A percentile compares a stretch with the other conserved stretches of the same genome.
These are phyloP conservation scores for Malus hybrid DNA, from an alignment of 331 rosid genomes.

Conservation along the genomic window DNA sequence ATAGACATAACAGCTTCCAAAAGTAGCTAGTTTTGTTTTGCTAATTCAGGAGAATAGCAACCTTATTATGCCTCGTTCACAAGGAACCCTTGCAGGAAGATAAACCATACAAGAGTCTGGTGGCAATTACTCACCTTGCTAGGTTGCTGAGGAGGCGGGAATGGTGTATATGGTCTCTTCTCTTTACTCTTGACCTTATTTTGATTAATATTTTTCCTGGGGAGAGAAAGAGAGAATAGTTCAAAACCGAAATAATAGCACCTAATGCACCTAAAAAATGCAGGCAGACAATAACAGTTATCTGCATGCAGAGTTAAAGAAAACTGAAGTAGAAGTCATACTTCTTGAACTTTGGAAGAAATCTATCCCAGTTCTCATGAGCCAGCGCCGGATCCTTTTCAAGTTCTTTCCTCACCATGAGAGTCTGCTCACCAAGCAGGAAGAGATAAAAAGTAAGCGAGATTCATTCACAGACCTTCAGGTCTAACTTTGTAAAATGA, in stretches of 20 bases:
- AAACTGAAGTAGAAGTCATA: constrained; percentile 20
- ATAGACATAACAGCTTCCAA: not conserved
- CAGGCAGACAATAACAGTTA: not conserved
- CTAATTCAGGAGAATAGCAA: not conserved
- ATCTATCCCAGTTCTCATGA: constrained; percentile 86
- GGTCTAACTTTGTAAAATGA: not conserved
- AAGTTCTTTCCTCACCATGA: constrained; percentile 90
- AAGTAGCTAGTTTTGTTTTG: not conserved
- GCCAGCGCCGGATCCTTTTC: constrained; percentile 84
- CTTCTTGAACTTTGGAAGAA: constrained; percentile 94
- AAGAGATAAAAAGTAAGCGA: not conserved
- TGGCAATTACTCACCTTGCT: constrained; percentile 58
- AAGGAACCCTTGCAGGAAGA: constrained; percentile 1
- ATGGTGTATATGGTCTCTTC: constrained; percentile 83
- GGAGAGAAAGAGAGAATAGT: not conserved
- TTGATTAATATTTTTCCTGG: constrained; percentile 78
- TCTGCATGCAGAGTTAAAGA: not conserved
- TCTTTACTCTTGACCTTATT: constrained; percentile 62
- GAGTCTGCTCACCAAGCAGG: constrained; percentile 36
- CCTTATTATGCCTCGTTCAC: not conserved
- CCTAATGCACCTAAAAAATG: not conserved
- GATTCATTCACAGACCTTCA: not conserved
- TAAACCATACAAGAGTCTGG: not conserved
- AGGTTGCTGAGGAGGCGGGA: constrained; percentile 92
- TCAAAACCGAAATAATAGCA: not conserved